Evolutionary conservation across 805 yeast species (phyloP), one percentile per base, ranked within the genome.

Genomic region (Wickerhamiella bombiphila): DNA sequence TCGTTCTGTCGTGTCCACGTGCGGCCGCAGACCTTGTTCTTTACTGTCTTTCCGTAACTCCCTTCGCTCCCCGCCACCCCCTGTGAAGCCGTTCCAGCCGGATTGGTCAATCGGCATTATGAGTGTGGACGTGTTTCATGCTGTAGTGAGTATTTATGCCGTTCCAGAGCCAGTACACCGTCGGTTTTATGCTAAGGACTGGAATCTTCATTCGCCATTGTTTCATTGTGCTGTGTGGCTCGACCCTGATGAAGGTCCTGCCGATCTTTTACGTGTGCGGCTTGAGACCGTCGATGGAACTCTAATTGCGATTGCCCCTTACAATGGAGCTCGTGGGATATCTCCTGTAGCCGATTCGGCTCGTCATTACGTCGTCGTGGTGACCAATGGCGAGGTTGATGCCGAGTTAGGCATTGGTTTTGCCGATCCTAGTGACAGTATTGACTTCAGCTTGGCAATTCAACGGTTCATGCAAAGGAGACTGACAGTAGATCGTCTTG

Each of bases 401-500:
- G 58, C 66, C 9, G 60, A 59, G 18, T 47, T 66, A n/a, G 70
- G 70, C 3, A 43, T 65, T 37, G 60, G 61, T 11, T 63, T 65
- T 38, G 48, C 45, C 2, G 61, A 61, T 45, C 44, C 57, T 21
- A 35, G 45, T 25, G 54, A 49, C 29, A 53, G 63, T 14, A 52
- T 57, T 35, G 65, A 59, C 22, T 63, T 63, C 45, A 57, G 56
- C 35, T 48, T 59, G 15, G 59, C 63, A 9, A 43, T 61, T 26
- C 64, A 60, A 42, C 56, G 52, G 21, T 60, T 50, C 35, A 51
- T 42, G 49, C 32, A 40, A 17, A 34, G 44, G 25, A 37, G 44
- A 11, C 36, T 44, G 42, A 26, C 29, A 20, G 41, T 33, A 7
- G 31, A 32, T 20, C 33, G 38, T 13, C 42, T 43, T 46, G 13